phyloP scores from a whole-genome alignment of 2,329 filamentous ascomycete genomes.

The Stagonosporopsis cucurbitacearum region DNA sequence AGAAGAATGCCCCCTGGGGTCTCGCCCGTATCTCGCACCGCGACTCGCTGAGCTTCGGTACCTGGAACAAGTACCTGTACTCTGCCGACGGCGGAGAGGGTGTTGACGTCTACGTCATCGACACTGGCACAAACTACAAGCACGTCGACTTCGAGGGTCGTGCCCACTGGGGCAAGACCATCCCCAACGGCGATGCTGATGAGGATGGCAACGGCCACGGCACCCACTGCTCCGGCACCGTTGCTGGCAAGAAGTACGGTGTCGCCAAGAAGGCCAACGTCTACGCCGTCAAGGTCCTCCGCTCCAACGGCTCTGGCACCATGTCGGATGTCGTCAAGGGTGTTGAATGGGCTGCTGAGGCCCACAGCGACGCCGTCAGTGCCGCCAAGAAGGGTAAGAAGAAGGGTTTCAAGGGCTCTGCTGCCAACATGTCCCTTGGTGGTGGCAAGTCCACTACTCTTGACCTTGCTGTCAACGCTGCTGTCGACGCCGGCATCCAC shows the following conservation, averaged over 20 bases:
- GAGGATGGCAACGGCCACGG: conserved; percentile 97
- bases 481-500: conserved; percentile 89
- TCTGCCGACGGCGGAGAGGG: conserved; percentile 89
- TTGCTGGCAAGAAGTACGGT: conserved; percentile 98
- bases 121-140: conserved; percentile 91
- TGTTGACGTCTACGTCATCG: conserved; percentile 98
- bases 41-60: conserved; percentile 82
- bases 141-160: conserved; percentile 98
- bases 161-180: conserved; percentile 96
- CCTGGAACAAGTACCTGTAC: conserved; percentile 98
- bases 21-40: conserved; percentile 97
- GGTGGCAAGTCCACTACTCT: conserved; percentile 95
- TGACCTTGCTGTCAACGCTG: conserved; percentile 91
- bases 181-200: conserved; percentile 83
- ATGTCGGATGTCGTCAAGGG: conserved; percentile 99
- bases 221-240: conserved; percentile 98
- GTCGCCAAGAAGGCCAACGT: conserved; percentile 98
- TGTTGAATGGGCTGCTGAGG: conserved; percentile 89
- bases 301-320: conserved; percentile 94
- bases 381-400: conserved; percentile 84
- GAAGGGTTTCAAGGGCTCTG: conserved; percentile 98
- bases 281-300: conserved; percentile 97
- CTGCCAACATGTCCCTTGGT: conserved; percentile 99
- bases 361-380: conserved; percentile 77
- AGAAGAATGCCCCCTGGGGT: conserved; percentile 98